These are phyloP conservation scores for Coemansia sp. DNA, from an alignment of 192 early-diverging fungal species.

Conservation along the genomic window DNA sequence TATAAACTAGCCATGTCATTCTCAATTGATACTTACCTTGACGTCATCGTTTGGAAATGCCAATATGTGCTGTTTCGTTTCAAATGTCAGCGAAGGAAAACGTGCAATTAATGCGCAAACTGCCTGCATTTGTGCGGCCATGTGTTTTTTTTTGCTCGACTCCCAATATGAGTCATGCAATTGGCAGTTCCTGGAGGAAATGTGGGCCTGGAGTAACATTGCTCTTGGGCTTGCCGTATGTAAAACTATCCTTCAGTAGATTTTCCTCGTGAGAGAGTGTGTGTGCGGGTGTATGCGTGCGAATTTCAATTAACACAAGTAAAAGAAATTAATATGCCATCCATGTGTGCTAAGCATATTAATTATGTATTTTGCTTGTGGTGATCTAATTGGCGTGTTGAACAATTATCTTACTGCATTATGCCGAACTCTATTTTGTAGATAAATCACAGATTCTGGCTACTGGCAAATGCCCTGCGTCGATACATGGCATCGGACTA, in stretches of 20 bases:
- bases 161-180: neutral
- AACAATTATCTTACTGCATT: slow-evolving; percentile 9
- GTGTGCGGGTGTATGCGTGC: no score
- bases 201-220: no score
- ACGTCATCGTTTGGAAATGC: slow-evolving; percentile 6
- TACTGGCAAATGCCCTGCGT: slow-evolving; percentile 73
- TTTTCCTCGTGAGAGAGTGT: no score
- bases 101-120: slow-evolving; percentile 10
- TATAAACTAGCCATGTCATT: neutral
- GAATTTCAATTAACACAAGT: no score
- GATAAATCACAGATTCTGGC: slow-evolving; percentile 74
- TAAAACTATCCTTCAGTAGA: no score
- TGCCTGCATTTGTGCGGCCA: neutral
- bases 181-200: neutral
- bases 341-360: neutral
- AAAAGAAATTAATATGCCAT: neutral
- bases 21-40: neutral
- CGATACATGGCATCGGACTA: slow-evolving; percentile 76
- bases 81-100: neutral
- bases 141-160: neutral
- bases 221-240: no score
- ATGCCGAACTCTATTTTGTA: slow-evolving; percentile 3
- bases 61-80: neutral
- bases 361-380: neutral
- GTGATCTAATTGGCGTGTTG: slow-evolving; percentile 12